Base-by-base conservation (phyloP, 345 rosid genomes). In the Gossypium arboreum region DNA sequence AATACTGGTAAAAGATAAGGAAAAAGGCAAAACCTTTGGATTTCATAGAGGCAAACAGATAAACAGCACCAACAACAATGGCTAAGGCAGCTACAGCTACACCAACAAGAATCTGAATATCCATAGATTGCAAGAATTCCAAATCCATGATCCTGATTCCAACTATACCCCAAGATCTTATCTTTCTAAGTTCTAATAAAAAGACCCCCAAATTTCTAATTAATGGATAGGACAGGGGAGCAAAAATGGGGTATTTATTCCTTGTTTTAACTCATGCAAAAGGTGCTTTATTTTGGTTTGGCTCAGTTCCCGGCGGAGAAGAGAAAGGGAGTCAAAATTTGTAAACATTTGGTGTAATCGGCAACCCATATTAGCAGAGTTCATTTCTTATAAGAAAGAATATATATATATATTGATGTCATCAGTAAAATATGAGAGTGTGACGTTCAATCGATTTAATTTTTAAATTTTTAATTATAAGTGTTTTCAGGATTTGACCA, bases 1-100 rank as follows among this genome's bases (percentile, higher is more conserved):
- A 71, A n/a, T 52, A 60, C 1, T 45, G 12, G 48, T 7, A 47
- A 60, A 54, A 58, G 0, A 7, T 56, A 27, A 4, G 44, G 17
- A 75, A 75, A 15, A 20, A 11, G 11, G 7, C 22, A 59, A 47
- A 67, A 93, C 98, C 97, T 92, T 83, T 88, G 50, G 90, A 83
- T 62, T 92, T 94, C 73, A 77, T 88, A 77, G 89, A 81, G 75
- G 90, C 88, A 22, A 86, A 77, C 43, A 85, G 85, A 63, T 80
- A 92, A 60, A 85, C 84, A 74, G 87, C 92, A 61, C 89, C 97
- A 12, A 85, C 68, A 61, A 85, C 71, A 61, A 80, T 73, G 68
- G 95, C 97, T 71, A 90, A 63, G 70, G 91, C 58, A 76, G 98
- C 98, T 3, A 91, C 97, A 48, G 78, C 92, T 56, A 87, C 87